Base-by-base conservation (phyloP, 2,329 filamentous ascomycete species). In the Sporothrix sp. region DNA sequence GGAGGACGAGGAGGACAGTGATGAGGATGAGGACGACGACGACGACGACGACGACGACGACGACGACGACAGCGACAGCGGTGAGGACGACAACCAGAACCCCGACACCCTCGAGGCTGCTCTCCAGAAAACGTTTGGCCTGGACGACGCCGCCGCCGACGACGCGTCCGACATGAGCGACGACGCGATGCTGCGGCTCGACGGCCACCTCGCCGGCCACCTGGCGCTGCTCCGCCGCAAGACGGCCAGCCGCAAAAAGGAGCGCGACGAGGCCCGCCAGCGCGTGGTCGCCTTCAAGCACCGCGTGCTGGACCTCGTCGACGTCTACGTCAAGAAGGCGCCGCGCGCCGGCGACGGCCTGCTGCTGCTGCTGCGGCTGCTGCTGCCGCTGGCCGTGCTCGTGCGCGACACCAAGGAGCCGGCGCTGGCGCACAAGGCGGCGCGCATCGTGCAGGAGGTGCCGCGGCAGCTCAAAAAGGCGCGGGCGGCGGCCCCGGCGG, bases 271-370 rank as follows among this genome's bases (percentile, higher is more conserved):
- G 54, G 90, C 91, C 50, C 93, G 87, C 63, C 85, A 91, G 58
- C 88, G 82, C 18, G 87, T 97, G 62, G 72, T 95, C 60, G 90
- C 91, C 67, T 95, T 98, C 76, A 98, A 98, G 72, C 87, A 87
- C 66, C 85, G 90, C 37, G 84, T 96, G 6, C 77, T 97, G 4
- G 93, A 97, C 62, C 76, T 97, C 1, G 74, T 97, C 10, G 80
- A 85, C 54, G 85, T 93, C 56, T 97, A 88, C 65, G 74, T 93
- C 56, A 89, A 86, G 65, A 76, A 82, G 51, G 74, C 75, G 20
- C 85, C 81, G 59, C n/a, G 13, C 18, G 14, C 33, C 23, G 42
- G 36, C 16, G 32, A 23, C 39, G 27, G 25, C n/a, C n/a, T 44
- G n/a, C 18, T 43, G 16, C 70, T 90, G 1, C 78, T 82, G 0